These are phyloP conservation scores for Aspergillus ochraceoroseus DNA, from an alignment of 2,329 filamentous ascomycete genomes.

Conservation along the genomic window DNA sequence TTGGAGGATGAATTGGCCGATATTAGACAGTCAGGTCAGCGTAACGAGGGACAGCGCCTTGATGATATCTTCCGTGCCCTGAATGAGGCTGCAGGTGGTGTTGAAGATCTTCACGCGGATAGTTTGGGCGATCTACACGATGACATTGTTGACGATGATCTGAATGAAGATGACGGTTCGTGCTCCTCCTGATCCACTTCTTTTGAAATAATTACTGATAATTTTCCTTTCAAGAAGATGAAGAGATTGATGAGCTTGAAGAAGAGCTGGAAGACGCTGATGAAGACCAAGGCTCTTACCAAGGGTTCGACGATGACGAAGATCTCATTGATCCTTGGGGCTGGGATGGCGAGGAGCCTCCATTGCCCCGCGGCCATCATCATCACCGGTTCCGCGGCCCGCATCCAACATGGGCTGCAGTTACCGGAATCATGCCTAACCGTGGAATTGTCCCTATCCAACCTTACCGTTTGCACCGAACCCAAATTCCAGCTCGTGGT, in stretches of 20 bases:
- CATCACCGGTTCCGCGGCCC: conserved; percentile 54
- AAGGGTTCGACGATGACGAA: conserved; percentile 39
- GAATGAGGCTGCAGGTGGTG: conserved; percentile 40
- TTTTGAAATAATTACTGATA: conserved; percentile 18
- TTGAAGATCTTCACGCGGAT: conserved; percentile 43
- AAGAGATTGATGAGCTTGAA: conserved; percentile 44
- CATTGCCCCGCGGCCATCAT: conserved; percentile 41
- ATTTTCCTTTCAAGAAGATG: conserved; percentile 58
- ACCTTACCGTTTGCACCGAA: conserved; percentile 44
- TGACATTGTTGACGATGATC: conserved; percentile 51
- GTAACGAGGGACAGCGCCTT: conserved; percentile 41
- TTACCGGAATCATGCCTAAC: conserved; percentile 55
- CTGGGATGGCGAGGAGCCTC: conserved; percentile 53
- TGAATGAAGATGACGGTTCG: conserved; percentile 55
- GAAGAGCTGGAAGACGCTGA: conserved; percentile 45
- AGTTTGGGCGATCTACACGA: conserved; percentile 47
- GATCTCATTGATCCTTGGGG: conserved; percentile 46
- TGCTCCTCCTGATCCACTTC: conserved; percentile 4
- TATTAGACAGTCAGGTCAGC: conserved; percentile 39
- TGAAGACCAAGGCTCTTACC: conserved; percentile 42
- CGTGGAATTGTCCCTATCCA: conserved; percentile 43
- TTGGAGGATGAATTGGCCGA: conserved; percentile 42
- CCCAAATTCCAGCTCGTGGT: conserved; percentile 48
- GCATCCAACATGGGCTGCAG: conserved; percentile 61
- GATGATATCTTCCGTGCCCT: conserved; percentile 46